These are phyloP conservation scores for Leishmania braziliensis DNA, from an alignment of 208 protist genomes.

Conservation along the genomic window DNA sequence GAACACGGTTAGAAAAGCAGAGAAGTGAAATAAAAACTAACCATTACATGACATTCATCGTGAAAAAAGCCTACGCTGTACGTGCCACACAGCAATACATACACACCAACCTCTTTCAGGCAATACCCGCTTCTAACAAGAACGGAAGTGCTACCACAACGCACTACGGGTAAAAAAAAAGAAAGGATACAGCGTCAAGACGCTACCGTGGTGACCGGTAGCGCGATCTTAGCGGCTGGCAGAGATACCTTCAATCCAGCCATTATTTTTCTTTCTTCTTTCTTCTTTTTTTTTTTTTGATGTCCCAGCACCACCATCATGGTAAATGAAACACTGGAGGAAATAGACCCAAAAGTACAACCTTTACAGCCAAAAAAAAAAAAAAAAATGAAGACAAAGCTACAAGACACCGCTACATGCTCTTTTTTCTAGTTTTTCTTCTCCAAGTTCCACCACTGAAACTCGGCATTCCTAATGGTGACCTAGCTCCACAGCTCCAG, in stretches of 20 bases:
- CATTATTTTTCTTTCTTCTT: not conserved
- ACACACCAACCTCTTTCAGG: not conserved
- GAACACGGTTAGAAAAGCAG: not conserved
- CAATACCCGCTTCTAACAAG: not conserved
- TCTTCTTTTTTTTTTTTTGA: not conserved
- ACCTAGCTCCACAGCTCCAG: slow-evolving; percentile 74
- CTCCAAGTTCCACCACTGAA: not conserved
- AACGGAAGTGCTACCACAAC: not conserved
- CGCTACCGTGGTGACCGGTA: not conserved
- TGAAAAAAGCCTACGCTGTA: not conserved
- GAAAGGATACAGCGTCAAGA: not conserved
- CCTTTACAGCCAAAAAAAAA: not conserved
- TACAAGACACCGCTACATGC: not conserved
- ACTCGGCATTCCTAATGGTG: slow-evolving; percentile 49
- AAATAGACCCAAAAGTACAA: not conserved
- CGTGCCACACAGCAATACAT: not conserved
- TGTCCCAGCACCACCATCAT: too few relatives aligned
- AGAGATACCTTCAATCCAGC: not conserved
- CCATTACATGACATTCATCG: not conserved
- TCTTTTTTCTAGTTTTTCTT: not conserved
- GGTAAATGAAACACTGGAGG: not conserved
- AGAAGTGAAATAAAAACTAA: slow-evolving; percentile 7
- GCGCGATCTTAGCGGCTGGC: not conserved
- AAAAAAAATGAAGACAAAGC: not conserved
- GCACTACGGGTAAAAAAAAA: not conserved